Evolutionary conservation across 75 land plant genomes (phyloP).

Genomic region (Gnetum montanum): DNA sequence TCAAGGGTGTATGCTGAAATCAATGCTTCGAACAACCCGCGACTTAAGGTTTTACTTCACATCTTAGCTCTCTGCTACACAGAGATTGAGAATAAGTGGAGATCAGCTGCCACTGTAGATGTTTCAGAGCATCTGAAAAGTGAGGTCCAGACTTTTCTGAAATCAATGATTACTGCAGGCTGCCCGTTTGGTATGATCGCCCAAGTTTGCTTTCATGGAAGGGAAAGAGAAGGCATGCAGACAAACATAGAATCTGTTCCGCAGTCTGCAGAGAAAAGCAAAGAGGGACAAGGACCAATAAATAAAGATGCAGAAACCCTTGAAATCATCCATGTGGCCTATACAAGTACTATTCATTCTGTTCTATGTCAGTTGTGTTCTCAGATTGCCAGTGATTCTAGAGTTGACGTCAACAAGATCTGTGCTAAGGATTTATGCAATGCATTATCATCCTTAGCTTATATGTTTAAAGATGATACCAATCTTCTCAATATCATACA

Average conservation of each 20-base stretch:
- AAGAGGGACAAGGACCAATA: neutral
- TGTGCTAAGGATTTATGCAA: slow-evolving; percentile 2
- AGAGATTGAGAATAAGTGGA: slow-evolving; percentile 15
- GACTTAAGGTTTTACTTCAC: slow-evolving; percentile 38
- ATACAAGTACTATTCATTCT: slow-evolving; percentile 5
- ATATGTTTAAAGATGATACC: slow-evolving; percentile 2
- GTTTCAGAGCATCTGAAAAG: neutral
- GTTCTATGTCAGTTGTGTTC: slow-evolving; percentile 1
- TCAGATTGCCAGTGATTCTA: neutral
- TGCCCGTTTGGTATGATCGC: slow-evolving; percentile 13
- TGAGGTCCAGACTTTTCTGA: slow-evolving; percentile 11
- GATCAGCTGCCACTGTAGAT: too few species aligned
- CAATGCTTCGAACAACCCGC: slow-evolving; percentile 48
- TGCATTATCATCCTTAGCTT: slow-evolving; percentile 1
- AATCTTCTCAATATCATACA: neutral
- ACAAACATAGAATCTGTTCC: neutral
- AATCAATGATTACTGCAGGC: slow-evolving; percentile 18
- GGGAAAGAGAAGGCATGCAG: neutral
- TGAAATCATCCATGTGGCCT: slow-evolving; percentile 6
- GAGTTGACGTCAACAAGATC: neutral
- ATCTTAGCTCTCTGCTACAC: slow-evolving; percentile 48
- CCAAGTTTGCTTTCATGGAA: slow-evolving; percentile 4
- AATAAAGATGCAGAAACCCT: neutral
- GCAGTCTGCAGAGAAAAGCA: neutral
- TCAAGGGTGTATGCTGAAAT: slow-evolving; percentile 38